phyloP scores from a whole-genome alignment of 2,329 filamentous ascomycete genomes.

The Aspergillus sp. region DNA sequence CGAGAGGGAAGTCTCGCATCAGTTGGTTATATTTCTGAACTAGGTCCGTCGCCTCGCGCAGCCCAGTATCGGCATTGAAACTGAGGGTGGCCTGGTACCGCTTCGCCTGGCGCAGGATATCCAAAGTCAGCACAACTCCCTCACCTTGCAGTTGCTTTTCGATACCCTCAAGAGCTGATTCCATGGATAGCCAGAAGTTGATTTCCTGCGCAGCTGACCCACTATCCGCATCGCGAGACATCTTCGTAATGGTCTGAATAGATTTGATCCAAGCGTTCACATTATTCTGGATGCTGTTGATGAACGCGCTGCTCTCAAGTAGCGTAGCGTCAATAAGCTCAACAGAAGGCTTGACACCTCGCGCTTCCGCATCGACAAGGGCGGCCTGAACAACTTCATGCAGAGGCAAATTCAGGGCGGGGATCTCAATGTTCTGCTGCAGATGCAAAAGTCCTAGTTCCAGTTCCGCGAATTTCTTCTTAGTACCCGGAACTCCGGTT shows the following conservation, averaged over 20 bases:
- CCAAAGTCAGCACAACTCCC: constrained; percentile 85
- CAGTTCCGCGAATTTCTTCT: constrained; percentile 93
- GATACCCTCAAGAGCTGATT: constrained; percentile 86
- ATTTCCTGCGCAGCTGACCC: constrained; percentile 93
- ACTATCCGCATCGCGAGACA: constrained; percentile 77
- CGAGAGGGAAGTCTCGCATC: constrained; percentile 96
- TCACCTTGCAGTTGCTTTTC: constrained; percentile 85
- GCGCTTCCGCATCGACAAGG: constrained; percentile 71
- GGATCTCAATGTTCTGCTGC: constrained; percentile 97
- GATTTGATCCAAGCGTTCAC: constrained; percentile 99
- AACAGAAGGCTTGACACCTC: constrained; percentile 67
- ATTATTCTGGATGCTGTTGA: constrained; percentile 88
- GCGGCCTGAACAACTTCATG: constrained; percentile 86
- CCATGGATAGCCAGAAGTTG: constrained; percentile 99
- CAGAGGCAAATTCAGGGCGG: constrained; percentile 81
- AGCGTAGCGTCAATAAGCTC: constrained; percentile 74
- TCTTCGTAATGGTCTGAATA: constrained; percentile 93
- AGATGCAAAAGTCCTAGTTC: constrained; percentile 87
- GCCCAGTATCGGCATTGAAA: constrained; percentile 90
- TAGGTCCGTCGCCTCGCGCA: constrained; percentile 93
- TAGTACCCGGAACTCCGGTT: constrained; percentile 93
- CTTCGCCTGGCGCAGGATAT: constrained; percentile 94
- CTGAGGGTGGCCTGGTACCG: constrained; percentile 97
- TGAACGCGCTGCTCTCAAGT: constrained; percentile 85
- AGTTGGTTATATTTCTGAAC: constrained; percentile 99